Percentiles rank a stretch among this genome's conserved stretches.
Conservation (phyloP, 148 eudicot species). For the Selenicereus undatus region DNA sequence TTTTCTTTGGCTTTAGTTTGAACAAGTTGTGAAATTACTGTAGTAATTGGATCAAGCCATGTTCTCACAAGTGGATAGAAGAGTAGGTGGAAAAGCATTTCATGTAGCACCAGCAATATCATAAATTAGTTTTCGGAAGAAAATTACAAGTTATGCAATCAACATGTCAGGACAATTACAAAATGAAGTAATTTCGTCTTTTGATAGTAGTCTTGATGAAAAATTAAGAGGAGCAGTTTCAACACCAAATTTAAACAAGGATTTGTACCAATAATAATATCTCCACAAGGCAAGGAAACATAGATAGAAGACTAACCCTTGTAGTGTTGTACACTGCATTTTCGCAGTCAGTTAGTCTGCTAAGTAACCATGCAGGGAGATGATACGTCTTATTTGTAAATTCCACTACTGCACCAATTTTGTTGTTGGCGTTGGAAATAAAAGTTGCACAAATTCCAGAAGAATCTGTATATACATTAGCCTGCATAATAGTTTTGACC, state of each 20-base stretch:
- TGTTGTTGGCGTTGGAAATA: conserved; percentile 79
- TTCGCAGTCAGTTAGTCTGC: conserved; percentile 96
- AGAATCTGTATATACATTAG: conserved; percentile 56
- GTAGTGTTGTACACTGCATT: conserved; percentile 84
- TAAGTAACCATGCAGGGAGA: conserved; percentile 97
- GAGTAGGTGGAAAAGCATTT: background rate
- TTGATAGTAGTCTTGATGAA: background rate
- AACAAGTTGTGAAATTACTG: too few species aligned
- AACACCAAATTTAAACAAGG: background rate
- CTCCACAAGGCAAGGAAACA: background rate
- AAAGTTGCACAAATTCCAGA: conserved; percentile 84
- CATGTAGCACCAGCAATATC: background rate
- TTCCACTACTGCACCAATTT: conserved; percentile 54
- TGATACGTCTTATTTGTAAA: conserved; percentile 65
- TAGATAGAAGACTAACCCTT: conserved; percentile 48
- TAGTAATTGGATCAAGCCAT: too few species aligned
- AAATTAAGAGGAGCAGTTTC: background rate
- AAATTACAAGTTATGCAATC: conserved; percentile 3
- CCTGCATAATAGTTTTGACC: conserved; percentile 38
- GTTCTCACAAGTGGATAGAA: background rate
- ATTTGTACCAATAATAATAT: background rate
- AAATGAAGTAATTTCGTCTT: background rate
- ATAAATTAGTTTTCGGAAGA: background rate
- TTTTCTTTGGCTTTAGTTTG: too few species aligned
- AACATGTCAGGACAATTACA: background rate